Conservation (phyloP, 352 stramenopile species). For the Globisporangium viniferum region DNA sequence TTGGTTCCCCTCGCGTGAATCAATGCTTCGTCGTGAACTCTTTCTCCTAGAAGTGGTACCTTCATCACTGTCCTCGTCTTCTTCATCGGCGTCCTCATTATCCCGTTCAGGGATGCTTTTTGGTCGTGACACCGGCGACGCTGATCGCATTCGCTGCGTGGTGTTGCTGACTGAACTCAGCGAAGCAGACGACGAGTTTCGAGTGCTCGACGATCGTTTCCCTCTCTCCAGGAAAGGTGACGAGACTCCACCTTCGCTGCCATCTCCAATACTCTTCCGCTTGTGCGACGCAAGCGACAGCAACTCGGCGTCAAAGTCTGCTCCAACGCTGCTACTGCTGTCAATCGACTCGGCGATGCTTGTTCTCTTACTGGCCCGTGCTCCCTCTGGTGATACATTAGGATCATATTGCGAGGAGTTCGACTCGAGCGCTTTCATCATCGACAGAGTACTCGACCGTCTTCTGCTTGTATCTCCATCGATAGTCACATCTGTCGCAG, state of each 20-base stretch:
- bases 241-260: not conserved
- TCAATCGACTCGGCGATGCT: conserved; percentile 24
- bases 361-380: conserved; percentile 9
- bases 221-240: conserved; percentile 2
- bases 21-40: not conserved
- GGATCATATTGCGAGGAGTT: not conserved
- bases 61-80: not conserved
- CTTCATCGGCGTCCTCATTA: conserved; percentile 18
- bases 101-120: conserved; percentile 35
- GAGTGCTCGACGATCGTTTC: not conserved
- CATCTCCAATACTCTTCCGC: conserved; percentile 13
- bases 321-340: conserved; percentile 15
- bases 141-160: conserved; percentile 5
- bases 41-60: not conserved
- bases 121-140: conserved; percentile 10
- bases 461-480: conserved; percentile 16
- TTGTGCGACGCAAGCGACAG: conserved; percentile 46
- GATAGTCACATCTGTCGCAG: not conserved
- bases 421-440: conserved; percentile 50
- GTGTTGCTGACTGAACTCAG: not conserved
- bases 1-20: conserved; percentile 1
- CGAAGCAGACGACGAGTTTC: not conserved
- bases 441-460: conserved; percentile 54
- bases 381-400: not conserved
- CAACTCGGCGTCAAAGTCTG: conserved; percentile 48